Base-by-base conservation (phyloP, 192 early-diverging fungal genomes). In the Umbelopsis sp. region DNA sequence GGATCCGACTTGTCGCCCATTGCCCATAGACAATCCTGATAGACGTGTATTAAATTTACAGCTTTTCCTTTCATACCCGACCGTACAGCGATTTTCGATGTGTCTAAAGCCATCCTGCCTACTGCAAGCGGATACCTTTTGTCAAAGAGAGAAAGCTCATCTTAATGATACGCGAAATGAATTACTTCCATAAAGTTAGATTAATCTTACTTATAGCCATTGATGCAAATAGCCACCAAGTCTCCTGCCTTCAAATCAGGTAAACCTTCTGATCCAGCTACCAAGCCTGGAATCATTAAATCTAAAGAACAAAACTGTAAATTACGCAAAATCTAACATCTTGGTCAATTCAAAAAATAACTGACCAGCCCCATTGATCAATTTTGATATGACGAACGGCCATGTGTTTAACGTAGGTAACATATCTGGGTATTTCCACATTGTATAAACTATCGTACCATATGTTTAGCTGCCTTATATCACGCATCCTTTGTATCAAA, bases 1-100 rank as follows among this genome's bases (percentile, higher is more conserved):
- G 90, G 85, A 2, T 83, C 77, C 4, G 74, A 75, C 80, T 93
- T 92, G 72, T 75, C 82, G 8, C 94, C 94, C 67, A 91, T 78
- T 20, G 82, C 72, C 95, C 94, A 98, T 69, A 98, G 77, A 52
- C 82, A 77, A 82, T 98, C 96, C 36, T 85, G 83, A 71, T 87
- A 90, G 3, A 90, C 87, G 71, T 95, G 94, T 17, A 91, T 65
- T 25, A 94, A 81, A 70, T 90, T 70, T 1, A 98, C 89, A 0
- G 91, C 95, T 70, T 94, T 93, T 10, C 96, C 96, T 75, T 91
- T 94, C 52, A 80, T 87, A 9, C 85, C 85, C 4, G 72, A 71
- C 21, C 80, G 75, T 51, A 71, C 75, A 17, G 80, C 78, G 21
- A 89, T 77, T 3, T 81, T 82, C 7, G 79, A 71, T 7, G 82